A percentile compares a stretch with the other conserved stretches of the same genome.
phyloP scores from a whole-genome alignment of 2,329 filamentous ascomycete genomes.

The Aspergillus intermedius region DNA sequence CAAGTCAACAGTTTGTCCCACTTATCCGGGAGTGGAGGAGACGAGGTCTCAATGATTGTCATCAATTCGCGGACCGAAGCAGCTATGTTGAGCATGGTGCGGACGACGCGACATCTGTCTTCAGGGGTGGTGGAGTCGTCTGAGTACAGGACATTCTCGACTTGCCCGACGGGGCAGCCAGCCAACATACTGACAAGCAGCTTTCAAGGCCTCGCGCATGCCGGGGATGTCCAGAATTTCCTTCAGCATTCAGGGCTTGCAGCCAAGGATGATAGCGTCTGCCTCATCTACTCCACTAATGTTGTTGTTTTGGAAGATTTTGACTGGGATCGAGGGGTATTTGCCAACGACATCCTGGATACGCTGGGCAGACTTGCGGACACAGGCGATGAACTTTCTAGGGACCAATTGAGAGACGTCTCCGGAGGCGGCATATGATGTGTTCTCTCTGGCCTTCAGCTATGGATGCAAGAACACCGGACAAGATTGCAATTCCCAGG shows the following conservation, averaged over 20 bases:
- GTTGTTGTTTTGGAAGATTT: conserved; percentile 28
- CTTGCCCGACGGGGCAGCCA: conserved; percentile 35
- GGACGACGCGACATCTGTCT: conserved; percentile 24
- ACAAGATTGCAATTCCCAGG: neutral
- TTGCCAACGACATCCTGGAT: conserved; percentile 25
- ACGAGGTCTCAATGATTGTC: conserved; percentile 45
- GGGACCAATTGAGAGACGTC: conserved; percentile 2
- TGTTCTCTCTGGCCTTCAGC: neutral
- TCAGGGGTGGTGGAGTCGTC: neutral
- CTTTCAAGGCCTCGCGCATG: conserved; percentile 35
- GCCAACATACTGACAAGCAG: conserved; percentile 46
- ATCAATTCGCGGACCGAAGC: conserved; percentile 40
- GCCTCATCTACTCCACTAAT: conserved; percentile 28
- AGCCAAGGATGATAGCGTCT: conserved; percentile 40
- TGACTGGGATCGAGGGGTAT: conserved; percentile 8
- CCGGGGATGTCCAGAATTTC: conserved; percentile 30
- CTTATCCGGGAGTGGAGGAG: conserved; percentile 32
- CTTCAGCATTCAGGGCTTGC: conserved; percentile 42
- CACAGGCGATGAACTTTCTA: neutral
- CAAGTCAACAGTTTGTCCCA: conserved; percentile 27
- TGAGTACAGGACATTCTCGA: conserved; percentile 25
- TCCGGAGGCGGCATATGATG: neutral
- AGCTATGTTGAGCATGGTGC: conserved; percentile 43
- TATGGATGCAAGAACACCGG: neutral
- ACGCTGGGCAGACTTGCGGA: conserved; percentile 23